These are phyloP conservation scores for Suhomyces wounanorum DNA, from an alignment of 1,139 yeast species.

Conservation along the genomic window DNA sequence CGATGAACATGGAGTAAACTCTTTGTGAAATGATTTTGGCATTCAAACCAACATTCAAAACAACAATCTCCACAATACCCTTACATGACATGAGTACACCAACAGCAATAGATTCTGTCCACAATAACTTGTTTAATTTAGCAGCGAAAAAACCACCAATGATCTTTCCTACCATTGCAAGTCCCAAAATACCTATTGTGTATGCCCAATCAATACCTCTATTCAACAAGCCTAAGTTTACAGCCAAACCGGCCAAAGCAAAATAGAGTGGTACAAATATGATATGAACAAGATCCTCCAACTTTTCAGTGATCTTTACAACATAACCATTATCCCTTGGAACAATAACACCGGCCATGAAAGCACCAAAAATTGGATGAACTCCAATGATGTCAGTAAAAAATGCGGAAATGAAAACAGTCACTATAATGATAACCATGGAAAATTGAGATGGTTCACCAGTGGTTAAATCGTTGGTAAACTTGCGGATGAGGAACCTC, in stretches of 20 bases:
- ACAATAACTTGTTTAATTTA: slow-evolving; percentile 56
- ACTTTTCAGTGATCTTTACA: slow-evolving; percentile 64
- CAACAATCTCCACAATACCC: slow-evolving; percentile 83
- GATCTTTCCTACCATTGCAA: slow-evolving; percentile 69
- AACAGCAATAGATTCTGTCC: slow-evolving; percentile 74
- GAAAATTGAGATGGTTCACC: slow-evolving; percentile 67
- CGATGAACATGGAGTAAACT: slow-evolving; percentile 76
- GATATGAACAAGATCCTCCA: slow-evolving; percentile 74
- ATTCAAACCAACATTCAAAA: slow-evolving; percentile 68
- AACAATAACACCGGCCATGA: slow-evolving; percentile 72
- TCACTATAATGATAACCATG: slow-evolving; percentile 54
- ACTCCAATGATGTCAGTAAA: slow-evolving; percentile 82
- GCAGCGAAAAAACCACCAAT: slow-evolving; percentile 69
- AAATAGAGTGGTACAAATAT: slow-evolving; percentile 75
- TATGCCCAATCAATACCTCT: slow-evolving; percentile 77
- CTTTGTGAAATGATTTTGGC: slow-evolving; percentile 65
- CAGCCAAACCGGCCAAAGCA: slow-evolving; percentile 74
- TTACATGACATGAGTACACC: slow-evolving; percentile 88
- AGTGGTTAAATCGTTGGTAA: slow-evolving; percentile 51
- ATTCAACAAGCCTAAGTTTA: slow-evolving; percentile 62
- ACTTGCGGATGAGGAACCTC: slow-evolving; percentile 42
- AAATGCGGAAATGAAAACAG: slow-evolving; percentile 68
- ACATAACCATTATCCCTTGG: slow-evolving; percentile 79
- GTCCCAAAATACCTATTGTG: slow-evolving; percentile 60
- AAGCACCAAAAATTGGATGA: slow-evolving; percentile 81